A percentile compares a stretch with the other conserved stretches of the same genome.
Evolutionary conservation across 257 asterid genomes (phyloP).

Genomic region (Apocynum venetum): DNA sequence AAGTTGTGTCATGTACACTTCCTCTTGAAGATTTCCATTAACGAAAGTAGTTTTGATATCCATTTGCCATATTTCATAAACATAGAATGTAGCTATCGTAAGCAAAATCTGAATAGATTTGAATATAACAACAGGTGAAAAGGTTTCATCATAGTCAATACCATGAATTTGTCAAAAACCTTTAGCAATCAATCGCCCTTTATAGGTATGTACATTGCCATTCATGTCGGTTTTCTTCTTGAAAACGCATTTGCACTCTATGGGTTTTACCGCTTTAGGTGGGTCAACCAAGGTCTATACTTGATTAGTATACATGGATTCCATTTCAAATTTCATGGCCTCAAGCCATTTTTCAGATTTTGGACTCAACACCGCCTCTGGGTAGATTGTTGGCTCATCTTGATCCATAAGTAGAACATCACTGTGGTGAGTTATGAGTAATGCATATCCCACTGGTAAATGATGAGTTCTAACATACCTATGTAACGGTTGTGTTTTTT

Average conservation of each 20-base stretch:
- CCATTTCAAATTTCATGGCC: conserved; percentile 5
- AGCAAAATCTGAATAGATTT: no score
- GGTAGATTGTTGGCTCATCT: background rate
- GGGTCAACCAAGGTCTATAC: conserved; percentile 9
- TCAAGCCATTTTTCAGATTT: background rate
- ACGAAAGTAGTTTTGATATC: background rate
- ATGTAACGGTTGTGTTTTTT: background rate
- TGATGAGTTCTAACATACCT: background rate
- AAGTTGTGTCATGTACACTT: conserved; percentile 1
- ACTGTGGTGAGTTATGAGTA: background rate
- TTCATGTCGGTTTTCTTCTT: background rate
- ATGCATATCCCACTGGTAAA: background rate
- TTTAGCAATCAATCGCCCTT: background rate
- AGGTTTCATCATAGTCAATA: background rate
- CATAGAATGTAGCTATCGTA: background rate
- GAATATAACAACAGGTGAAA: background rate
- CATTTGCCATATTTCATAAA: background rate
- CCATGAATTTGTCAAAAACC: background rate
- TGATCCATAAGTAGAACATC: background rate
- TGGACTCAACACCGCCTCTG: background rate
- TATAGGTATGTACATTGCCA: background rate
- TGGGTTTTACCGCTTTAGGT: background rate
- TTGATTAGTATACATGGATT: background rate
- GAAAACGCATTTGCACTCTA: background rate
- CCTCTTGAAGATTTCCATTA: background rate